Conservation (phyloP, 192 early-diverging fungal species). For the Pilobolus umbonatus region DNA sequence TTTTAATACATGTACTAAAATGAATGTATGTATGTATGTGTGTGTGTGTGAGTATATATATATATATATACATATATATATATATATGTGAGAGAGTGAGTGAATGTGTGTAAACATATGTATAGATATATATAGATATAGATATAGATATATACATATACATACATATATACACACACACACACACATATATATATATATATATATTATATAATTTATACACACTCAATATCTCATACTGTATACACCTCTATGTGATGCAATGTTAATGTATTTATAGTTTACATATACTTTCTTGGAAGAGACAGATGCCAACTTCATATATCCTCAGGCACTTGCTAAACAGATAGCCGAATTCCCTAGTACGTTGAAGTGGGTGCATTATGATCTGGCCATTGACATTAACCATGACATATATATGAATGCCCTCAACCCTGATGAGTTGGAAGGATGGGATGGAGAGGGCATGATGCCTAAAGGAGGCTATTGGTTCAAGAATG, state of each 20-base stretch:
- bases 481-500: constrained; percentile 25
- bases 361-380: constrained; percentile 21
- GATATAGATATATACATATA: not conserved
- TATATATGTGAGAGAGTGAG: too few relatives aligned
- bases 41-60: too few relatives aligned
- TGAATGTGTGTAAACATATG: too few relatives aligned
- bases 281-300: constrained; percentile 28
- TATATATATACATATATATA: too few relatives aligned
- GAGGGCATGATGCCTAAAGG: constrained; percentile 20
- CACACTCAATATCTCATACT: not conserved
- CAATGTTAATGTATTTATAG: constrained; percentile 20
- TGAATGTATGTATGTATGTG: not conserved
- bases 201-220: not conserved
- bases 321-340: constrained; percentile 33
- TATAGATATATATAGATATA: too few relatives aligned
- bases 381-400: constrained; percentile 24
- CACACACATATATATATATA: too few relatives aligned
- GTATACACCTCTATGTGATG: not conserved
- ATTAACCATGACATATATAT: constrained; percentile 36
- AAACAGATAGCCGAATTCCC: constrained; percentile 29
- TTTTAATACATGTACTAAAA: not conserved
- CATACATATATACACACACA: too few relatives aligned
- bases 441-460: constrained; percentile 29
- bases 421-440: constrained; percentile 5
- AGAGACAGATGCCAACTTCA: constrained; percentile 29